These are phyloP conservation scores for Phialophora macrospora DNA, from an alignment of 2,329 filamentous ascomycete species.

Conservation along the genomic window DNA sequence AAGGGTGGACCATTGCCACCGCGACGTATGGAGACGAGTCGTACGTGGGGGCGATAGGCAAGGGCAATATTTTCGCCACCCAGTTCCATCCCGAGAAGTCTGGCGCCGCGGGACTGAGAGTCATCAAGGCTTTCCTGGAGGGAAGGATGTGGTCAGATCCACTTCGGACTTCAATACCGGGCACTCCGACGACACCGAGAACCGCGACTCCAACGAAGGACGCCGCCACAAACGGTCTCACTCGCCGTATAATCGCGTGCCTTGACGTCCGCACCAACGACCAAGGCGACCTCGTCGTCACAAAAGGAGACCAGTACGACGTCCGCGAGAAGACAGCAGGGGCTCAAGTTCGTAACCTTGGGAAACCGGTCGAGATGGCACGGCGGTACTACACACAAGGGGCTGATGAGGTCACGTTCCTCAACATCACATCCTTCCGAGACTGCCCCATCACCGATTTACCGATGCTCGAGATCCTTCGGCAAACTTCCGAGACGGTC, in stretches of 20 bases:
- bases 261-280: slow-evolving; percentile 96
- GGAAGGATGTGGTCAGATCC: slow-evolving; percentile 60
- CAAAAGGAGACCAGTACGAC: slow-evolving; percentile 98
- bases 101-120: slow-evolving; percentile 81
- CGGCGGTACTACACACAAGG: slow-evolving; percentile 93
- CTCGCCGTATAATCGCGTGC: slow-evolving; percentile 92
- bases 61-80: slow-evolving; percentile 83
- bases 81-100: slow-evolving; percentile 99
- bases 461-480: slow-evolving; percentile 93
- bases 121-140: slow-evolving; percentile 84
- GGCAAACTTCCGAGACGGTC: slow-evolving; percentile 83
- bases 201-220: slow-evolving; percentile 3
- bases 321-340: slow-evolving; percentile 79
- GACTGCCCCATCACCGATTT: slow-evolving; percentile 90
- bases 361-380: slow-evolving; percentile 95
- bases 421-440: slow-evolving; percentile 98
- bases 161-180: slow-evolving; percentile 4
- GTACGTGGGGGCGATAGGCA: slow-evolving; percentile 88
- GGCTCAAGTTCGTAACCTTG: slow-evolving; percentile 81
- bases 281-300: slow-evolving; percentile 91
- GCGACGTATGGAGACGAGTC: slow-evolving; percentile 84
- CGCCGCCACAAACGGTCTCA: slow-evolving; percentile 68
- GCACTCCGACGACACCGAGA: slow-evolving; percentile 30
- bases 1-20: slow-evolving; percentile 92
- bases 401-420: slow-evolving; percentile 93